phyloP scores from a whole-genome alignment of 345 rosid genomes.

The Bretschneidera sinensis region DNA sequence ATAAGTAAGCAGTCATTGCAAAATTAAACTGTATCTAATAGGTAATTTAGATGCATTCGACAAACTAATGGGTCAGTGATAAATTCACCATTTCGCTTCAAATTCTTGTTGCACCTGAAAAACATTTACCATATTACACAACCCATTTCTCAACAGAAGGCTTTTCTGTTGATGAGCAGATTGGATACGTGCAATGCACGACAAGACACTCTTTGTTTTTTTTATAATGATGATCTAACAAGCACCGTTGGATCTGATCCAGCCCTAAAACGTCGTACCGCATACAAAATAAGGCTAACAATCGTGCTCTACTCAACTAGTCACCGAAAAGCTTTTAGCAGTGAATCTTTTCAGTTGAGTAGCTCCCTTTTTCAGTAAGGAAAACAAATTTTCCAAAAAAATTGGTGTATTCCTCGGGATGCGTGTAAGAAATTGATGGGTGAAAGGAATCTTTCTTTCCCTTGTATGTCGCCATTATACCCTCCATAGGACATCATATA shows the following conservation, averaged over 20 bases:
- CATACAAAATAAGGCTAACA: no score
- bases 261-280: neutral
- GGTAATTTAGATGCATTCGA: neutral
- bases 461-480: slow-evolving; percentile 28
- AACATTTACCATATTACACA: slow-evolving; percentile 19
- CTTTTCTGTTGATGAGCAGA: slow-evolving; percentile 18
- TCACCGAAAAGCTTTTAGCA: neutral
- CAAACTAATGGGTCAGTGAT: neutral
- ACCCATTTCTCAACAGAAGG: slow-evolving; percentile 30
- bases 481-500: no score
- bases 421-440: slow-evolving; percentile 21
- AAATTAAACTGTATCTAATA: no score
- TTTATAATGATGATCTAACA: neutral
- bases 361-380: neutral
- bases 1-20: no score
- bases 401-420: slow-evolving; percentile 13
- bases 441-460: slow-evolving; percentile 26
- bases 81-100: neutral
- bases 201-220: neutral
- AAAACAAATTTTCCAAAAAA: neutral
- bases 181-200: slow-evolving; percentile 32
- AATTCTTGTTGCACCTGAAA: slow-evolving; percentile 18
- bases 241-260: neutral
- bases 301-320: slow-evolving; percentile 3
- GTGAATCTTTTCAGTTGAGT: neutral